A percentile compares a stretch with the other conserved stretches of the same genome.
Conservation (phyloP, 352 stramenopile species). For the Saprolegnia parasitica region DNA sequence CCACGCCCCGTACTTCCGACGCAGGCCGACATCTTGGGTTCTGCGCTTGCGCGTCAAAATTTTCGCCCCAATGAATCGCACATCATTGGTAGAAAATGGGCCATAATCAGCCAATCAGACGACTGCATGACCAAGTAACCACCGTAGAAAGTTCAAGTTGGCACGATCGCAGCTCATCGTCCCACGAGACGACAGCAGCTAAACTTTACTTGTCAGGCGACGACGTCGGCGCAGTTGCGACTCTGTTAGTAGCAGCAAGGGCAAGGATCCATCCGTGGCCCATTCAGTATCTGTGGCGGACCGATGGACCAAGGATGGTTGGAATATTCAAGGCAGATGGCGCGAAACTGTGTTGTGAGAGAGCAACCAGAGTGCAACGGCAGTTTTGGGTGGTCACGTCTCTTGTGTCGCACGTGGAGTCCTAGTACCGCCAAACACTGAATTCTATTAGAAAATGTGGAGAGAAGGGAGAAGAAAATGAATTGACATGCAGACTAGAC, state of each 20-base stretch:
- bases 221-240: too few relatives aligned
- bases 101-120: not conserved
- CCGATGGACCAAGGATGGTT: too few relatives aligned
- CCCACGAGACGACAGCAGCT: too few relatives aligned
- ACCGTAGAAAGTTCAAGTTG: not conserved
- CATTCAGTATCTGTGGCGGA: too few relatives aligned
- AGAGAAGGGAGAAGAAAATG: not conserved
- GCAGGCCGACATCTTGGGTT: slow-evolving; percentile 9
- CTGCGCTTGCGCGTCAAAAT: slow-evolving; percentile 7
- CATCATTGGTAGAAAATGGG: not conserved
- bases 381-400: not conserved
- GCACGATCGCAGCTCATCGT: too few relatives aligned
- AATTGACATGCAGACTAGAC: slow-evolving; percentile 9
- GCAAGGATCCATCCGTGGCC: too few relatives aligned
- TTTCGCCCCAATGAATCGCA: not conserved
- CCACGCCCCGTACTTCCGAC: slow-evolving; percentile 8
- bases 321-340: slow-evolving; percentile 4
- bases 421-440: too few relatives aligned
- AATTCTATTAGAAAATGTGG: not conserved
- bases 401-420: too few relatives aligned
- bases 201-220: too few relatives aligned
- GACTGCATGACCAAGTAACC: not conserved
- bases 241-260: too few relatives aligned
- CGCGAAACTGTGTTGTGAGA: not conserved
- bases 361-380: not conserved